Base-by-base conservation (phyloP, 192 early-diverging fungal genomes). In the Rhizophagus prolifer region DNA sequence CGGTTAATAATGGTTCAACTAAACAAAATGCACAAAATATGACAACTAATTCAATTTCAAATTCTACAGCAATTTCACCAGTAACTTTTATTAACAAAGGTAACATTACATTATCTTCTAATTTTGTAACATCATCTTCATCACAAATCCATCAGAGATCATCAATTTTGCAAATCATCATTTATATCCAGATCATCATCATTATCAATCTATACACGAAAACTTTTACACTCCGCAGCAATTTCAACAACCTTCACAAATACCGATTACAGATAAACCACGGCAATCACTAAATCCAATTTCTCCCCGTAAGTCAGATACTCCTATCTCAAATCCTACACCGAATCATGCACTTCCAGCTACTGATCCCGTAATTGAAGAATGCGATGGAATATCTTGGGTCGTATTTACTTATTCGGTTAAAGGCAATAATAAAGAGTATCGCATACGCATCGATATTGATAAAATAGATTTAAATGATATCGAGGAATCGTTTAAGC, bases 381-480 rank as follows among this genome's bases (percentile, higher is more conserved):
- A 77, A 16, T 74, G 61, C 19, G 86, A 91, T 47, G 90, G 87
- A 6, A 81, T 91, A 10, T 86, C 91, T 61, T 93, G 88, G 88
- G 85, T 93, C n/a, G 82, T 80, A 28, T 93, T 93, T 75, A 80
- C 81, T 1, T 93, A 93, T 72, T 88, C 90, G 12, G 79, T 86
- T 41, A 94, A 94, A 79, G 90, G 93, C 28, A 81, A 82, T 44
- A 80, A 86, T 4, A 85, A 81, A 8, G 80, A 86, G 21, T 92
- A 93, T 78, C 82, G 82, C 9, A 88, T 95, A 60, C 88, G 93
- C 16, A 91, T 91, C 28, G 94, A 95, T 79, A 80, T 95, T 46
- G 91, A 95, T 41, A 74, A 82, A 21, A 85, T 89, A 46, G 25
- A 79, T 81, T 10, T 86, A 34, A 60, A 63, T 47, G 73, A 82